Percentiles rank a stretch among this genome's conserved stretches.
Conservation (phyloP, 306 rosid species). For the Fragaria vesca region DNA sequence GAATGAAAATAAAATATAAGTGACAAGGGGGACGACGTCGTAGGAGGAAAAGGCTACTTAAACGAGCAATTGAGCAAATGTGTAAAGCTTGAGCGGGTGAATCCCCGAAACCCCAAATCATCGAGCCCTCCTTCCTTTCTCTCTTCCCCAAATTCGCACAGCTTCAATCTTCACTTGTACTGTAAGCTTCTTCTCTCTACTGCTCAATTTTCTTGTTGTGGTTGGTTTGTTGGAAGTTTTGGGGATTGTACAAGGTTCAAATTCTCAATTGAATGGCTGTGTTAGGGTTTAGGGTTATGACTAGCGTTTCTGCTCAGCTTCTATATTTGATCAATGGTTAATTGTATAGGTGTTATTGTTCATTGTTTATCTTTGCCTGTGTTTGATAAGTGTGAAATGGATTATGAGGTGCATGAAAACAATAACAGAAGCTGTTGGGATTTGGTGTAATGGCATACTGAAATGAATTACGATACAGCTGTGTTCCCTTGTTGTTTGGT, state of each 20-base stretch:
- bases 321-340: neutral
- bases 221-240: too few species aligned
- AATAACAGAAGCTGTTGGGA: neutral
- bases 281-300: neutral
- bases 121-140: neutral
- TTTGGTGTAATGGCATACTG: neutral
- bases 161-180: neutral
- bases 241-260: neutral
- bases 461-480: neutral
- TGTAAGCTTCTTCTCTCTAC: neutral
- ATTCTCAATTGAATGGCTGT: neutral
- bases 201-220: neutral
- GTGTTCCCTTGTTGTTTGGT: neutral
- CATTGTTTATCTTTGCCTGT: too few species aligned
- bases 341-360: too few species aligned
- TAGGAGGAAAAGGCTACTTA: too few species aligned
- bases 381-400: neutral
- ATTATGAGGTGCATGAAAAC: neutral
- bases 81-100: too few species aligned
- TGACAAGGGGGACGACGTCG: too few species aligned
- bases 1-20: too few species aligned
- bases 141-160: neutral
- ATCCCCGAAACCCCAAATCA: neutral
- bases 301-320: too few species aligned
- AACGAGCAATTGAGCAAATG: too few species aligned